A percentile compares a stretch with the other conserved stretches of the same genome.
These are phyloP conservation scores for Leishmania gerbilli DNA, from an alignment of 208 protist genomes.

Conservation along the genomic window DNA sequence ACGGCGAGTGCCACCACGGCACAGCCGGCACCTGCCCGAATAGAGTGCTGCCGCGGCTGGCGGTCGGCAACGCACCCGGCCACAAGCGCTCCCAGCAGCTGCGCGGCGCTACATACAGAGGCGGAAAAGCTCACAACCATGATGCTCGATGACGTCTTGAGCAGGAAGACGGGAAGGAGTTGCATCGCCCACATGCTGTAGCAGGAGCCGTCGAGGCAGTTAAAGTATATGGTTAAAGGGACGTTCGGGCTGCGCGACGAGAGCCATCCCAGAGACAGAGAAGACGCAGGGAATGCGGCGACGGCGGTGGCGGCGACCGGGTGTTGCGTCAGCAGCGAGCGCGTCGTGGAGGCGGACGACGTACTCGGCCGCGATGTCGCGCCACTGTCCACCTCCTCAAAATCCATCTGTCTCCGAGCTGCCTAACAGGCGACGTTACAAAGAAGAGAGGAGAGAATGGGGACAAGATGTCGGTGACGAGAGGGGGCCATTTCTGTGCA, in stretches of 20 bases:
- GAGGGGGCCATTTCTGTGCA: not conserved
- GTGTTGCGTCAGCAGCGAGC: not conserved
- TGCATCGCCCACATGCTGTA: slow-evolving; percentile 55
- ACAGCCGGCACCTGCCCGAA: slow-evolving; percentile 29
- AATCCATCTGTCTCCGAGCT: not conserved
- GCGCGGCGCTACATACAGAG: slow-evolving; percentile 35
- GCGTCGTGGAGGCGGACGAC: not conserved
- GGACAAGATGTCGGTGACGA: not conserved
- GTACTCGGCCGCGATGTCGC: not conserved
- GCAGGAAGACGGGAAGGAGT: slow-evolving; percentile 48
- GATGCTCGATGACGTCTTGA: slow-evolving; percentile 15
- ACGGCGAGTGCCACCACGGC: slow-evolving; percentile 33
- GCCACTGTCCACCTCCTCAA: not conserved
- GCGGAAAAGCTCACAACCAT: slow-evolving; percentile 33
- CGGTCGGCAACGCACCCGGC: slow-evolving; percentile 23
- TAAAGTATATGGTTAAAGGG: slow-evolving; percentile 35
- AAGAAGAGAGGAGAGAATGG: not conserved
- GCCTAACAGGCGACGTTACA: not conserved
- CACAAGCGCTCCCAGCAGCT: slow-evolving; percentile 40
- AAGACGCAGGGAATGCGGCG: not conserved
- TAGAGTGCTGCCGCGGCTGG: slow-evolving; percentile 23
- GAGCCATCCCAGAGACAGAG: not conserved
- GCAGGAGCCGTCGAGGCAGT: slow-evolving; percentile 50
- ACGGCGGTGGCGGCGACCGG: too few species aligned
- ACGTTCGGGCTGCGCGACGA: slow-evolving; percentile 42